Evolutionary conservation across 257 asterid genomes (phyloP).

Genomic region (Voacanga thouarsii): DNA sequence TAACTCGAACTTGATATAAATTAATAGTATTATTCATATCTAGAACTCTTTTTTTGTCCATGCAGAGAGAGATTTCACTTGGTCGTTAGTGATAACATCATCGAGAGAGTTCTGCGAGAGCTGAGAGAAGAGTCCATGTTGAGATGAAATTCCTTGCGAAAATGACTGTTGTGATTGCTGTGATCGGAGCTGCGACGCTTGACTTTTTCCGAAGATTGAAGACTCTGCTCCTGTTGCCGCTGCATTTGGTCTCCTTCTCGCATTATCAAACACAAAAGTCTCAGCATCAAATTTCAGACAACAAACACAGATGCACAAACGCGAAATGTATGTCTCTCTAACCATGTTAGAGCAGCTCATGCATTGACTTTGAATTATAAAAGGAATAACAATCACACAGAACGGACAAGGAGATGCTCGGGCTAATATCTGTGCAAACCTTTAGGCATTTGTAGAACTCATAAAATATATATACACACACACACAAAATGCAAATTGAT

Average conservation of each 20-base stretch:
- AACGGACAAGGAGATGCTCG: not conserved
- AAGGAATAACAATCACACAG: not conserved
- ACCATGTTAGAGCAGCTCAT: not conserved
- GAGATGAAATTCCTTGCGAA: constrained; percentile 86
- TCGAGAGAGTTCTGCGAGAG: constrained; percentile 81
- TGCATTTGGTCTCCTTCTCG: constrained; percentile 52
- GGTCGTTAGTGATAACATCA: constrained; percentile 60
- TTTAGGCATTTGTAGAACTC: not conserved
- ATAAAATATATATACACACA: not conserved
- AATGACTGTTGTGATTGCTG: constrained; percentile 69
- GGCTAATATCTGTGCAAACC: not conserved
- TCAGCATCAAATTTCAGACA: not conserved
- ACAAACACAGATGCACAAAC: not conserved
- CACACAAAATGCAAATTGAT: not conserved
- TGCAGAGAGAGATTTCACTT: constrained; percentile 26
- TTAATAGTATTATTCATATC: not conserved
- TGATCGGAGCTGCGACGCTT: constrained; percentile 39
- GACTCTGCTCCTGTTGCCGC: constrained; percentile 52
- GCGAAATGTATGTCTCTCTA: not conserved
- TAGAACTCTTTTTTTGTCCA: not conserved
- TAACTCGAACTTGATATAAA: not conserved
- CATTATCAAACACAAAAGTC: constrained; percentile 11
- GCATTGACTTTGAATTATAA: not conserved
- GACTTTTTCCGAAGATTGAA: constrained; percentile 56
- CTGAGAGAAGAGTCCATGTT: constrained; percentile 79